Conservation (phyloP, 1,139 yeast genomes). For the Saccharomycopsis hybrid region DNA sequence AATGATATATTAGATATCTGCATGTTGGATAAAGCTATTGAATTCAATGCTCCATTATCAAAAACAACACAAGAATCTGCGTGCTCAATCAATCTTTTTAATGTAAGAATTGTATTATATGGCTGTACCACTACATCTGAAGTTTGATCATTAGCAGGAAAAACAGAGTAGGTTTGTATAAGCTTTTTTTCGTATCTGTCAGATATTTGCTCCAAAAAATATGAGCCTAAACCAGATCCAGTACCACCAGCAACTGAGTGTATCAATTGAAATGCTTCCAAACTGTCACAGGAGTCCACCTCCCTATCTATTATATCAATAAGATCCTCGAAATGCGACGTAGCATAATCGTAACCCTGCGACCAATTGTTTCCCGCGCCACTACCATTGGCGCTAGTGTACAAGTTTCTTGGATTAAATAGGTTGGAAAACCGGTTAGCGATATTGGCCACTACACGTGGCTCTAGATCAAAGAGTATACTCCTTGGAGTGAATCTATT, state of each 20-base stretch:
- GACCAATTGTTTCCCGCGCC: slow-evolving; percentile 98
- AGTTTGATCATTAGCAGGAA: slow-evolving; percentile 70
- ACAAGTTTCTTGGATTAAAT: slow-evolving; percentile 80
- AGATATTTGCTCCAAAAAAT: slow-evolving; percentile 64
- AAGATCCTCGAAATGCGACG: slow-evolving; percentile 60
- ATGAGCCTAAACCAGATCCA: slow-evolving; percentile 92
- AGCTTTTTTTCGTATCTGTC: slow-evolving; percentile 83
- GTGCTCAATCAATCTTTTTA: slow-evolving; percentile 72
- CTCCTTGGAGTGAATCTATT: slow-evolving; percentile 85
- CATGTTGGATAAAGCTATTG: slow-evolving; percentile 52
- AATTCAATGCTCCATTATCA: slow-evolving; percentile 79
- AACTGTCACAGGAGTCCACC: slow-evolving; percentile 82
- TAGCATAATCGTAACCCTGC: slow-evolving; percentile 77
- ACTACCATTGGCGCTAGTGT: slow-evolving; percentile 70
- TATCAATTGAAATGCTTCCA: slow-evolving; percentile 83
- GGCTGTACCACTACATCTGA: slow-evolving; percentile 98
- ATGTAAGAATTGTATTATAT: slow-evolving; percentile 77
- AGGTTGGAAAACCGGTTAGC: slow-evolving; percentile 50
- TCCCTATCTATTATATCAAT: slow-evolving; percentile 84
- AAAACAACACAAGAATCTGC: slow-evolving; percentile 85
- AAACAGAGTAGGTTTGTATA: slow-evolving; percentile 78
- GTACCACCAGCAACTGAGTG: slow-evolving; percentile 99
- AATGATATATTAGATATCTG: slow-evolving; percentile 42
- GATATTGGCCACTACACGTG: slow-evolving; percentile 74
- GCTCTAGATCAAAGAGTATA: slow-evolving; percentile 79